Evolutionary conservation across 78 protist genomes (phyloP).

Genomic region (Speleostelium caveatum): DNA sequence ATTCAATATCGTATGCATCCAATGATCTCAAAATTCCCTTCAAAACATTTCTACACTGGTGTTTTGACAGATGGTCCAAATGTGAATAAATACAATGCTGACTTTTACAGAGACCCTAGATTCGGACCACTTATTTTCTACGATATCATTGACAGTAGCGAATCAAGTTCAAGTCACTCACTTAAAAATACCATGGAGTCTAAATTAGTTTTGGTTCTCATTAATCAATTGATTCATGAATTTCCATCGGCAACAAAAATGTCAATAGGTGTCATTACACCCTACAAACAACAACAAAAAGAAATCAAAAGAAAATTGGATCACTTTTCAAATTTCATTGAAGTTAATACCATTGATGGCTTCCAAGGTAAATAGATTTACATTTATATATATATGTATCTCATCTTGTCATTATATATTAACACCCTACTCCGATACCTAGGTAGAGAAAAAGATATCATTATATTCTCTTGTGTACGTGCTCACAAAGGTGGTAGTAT

Average conservation of each 20-base stretch:
- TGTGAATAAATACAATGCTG: background rate
- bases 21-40: conserved; percentile 81
- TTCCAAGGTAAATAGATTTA: conserved; percentile 42
- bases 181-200: conserved; percentile 28
- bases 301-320: background rate
- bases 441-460: conserved; percentile 90
- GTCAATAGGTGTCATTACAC: conserved; percentile 90
- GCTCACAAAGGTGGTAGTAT: conserved; percentile 69
- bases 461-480: conserved; percentile 91
- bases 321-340: background rate
- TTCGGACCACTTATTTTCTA: conserved; percentile 42
- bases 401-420: conserved; percentile 54
- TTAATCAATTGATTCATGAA: background rate
- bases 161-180: conserved; percentile 3
- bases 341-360: conserved; percentile 84
- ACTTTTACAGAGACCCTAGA: background rate
- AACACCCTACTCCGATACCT: conserved; percentile 80
- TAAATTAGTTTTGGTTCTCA: conserved; percentile 4
- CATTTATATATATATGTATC: background rate
- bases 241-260: background rate
- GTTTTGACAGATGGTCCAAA: conserved; percentile 61
- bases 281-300: conserved; percentile 86
- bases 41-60: conserved; percentile 79
- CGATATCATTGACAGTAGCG: conserved; percentile 23
- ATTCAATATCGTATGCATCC: conserved; percentile 95